Base-by-base conservation (phyloP, 768 basidiomycete species). In the Mycena latifolia region DNA sequence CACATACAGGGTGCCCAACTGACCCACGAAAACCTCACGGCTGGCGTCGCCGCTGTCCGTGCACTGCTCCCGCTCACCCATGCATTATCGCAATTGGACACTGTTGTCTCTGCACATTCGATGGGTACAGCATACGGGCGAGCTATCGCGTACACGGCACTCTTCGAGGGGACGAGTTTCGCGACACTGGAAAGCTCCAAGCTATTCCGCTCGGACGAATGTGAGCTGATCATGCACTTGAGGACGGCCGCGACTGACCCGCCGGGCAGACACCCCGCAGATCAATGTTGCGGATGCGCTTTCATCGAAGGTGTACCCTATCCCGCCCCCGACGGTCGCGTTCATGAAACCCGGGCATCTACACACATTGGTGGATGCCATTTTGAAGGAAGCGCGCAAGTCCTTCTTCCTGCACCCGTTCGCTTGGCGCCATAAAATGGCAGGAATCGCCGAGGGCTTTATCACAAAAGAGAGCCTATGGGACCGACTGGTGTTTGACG, bases 1-100 rank as follows among this genome's bases (percentile, higher is more conserved):
- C 80, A 83, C 41, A 74, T 91, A 10, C 86, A 85, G 61, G 90
- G 86, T 25, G 86, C 85, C 10, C 88, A 89, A 64, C 78, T 96
- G 33, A 93, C 93, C 0, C 93, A 95, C 75, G 85, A 92, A 75
- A 95, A 95, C 69, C 74, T 97, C 63, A 96, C 94, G 3, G 93
- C 96, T 5, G 96, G 94, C 35, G 91, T 96, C n/a, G 88, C 94
- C 0, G 92, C 92, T 4, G 81, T 88, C 25, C 89, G 92, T 37
- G 86, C 89, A 6, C 75, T 96, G 24, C 87, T 97, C 70, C 95
- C 96, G 3, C 80, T 88, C 12, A 86, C 92, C 25, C 88, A 88
- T 71, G 81, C 87, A 15, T 71, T 95, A 45, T 87, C 91, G 6
- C 79, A 89, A 8, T 76, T 91, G 55, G 96, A 98, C 76, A 92